Percentiles rank a stretch among this genome's conserved stretches.
phyloP scores from a whole-genome alignment of 371 early-diverging fungal genomes.

The Mucor piriformis region DNA sequence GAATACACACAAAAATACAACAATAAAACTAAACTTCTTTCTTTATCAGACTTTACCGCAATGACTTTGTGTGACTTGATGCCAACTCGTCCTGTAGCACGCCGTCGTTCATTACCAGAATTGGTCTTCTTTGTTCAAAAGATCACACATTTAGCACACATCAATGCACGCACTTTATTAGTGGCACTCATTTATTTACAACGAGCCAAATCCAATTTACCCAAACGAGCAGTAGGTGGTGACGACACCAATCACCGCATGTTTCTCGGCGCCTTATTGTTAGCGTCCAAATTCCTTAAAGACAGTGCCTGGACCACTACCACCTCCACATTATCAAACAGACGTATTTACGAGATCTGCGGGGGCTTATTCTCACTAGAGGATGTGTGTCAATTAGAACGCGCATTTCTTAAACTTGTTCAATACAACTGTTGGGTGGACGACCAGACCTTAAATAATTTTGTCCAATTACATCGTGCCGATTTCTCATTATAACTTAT shows the following conservation, averaged over 20 bases:
- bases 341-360: conserved; percentile 42
- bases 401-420: conserved; percentile 48
- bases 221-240: conserved; percentile 42
- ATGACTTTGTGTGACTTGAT: conserved; percentile 37
- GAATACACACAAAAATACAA: background rate
- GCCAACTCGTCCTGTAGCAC: conserved; percentile 11
- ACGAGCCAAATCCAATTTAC: conserved; percentile 44
- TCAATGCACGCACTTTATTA: conserved; percentile 41
- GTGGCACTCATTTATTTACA: conserved; percentile 50
- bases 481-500: conserved; percentile 40
- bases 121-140: conserved; percentile 51
- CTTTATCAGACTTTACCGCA: conserved; percentile 27
- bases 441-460: conserved; percentile 35
- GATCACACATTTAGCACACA: conserved; percentile 40
- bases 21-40: background rate
- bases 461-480: conserved; percentile 34
- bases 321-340: conserved; percentile 30
- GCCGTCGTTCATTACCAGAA: conserved; percentile 40
- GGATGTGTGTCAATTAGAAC: conserved; percentile 45
- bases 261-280: conserved; percentile 75
- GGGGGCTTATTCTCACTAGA: conserved; percentile 37
- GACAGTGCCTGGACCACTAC: conserved; percentile 67
- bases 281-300: conserved; percentile 76
- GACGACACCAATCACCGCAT: conserved; percentile 67
- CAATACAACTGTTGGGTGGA: conserved; percentile 50